Conservation (phyloP, 768 basidiomycete species). For the Chlorophyllum brunneum region DNA sequence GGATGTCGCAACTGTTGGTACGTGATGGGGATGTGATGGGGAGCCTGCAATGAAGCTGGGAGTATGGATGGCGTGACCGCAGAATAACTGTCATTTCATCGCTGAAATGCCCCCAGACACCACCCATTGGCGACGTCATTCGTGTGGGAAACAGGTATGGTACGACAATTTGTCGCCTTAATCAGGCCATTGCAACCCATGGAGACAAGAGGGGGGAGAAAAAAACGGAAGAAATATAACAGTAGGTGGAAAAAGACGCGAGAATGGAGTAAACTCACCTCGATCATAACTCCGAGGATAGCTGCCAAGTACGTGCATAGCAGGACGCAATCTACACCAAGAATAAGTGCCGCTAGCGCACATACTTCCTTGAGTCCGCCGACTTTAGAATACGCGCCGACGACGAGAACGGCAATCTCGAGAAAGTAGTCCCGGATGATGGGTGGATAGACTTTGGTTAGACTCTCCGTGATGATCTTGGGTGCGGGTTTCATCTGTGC, state of each 20-base stretch:
- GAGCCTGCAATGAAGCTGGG: no score
- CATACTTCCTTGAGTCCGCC: conserved; percentile 93
- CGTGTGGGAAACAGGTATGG: conserved; percentile 3
- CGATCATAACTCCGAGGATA: conserved; percentile 92
- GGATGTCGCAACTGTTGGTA: no score
- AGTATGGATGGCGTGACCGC: background rate
- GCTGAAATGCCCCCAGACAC: conserved; percentile 10
- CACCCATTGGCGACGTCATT: no score
- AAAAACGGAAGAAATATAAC: background rate
- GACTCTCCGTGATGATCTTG: conserved; percentile 80
- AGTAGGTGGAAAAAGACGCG: background rate
- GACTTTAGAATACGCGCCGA: conserved; percentile 85
- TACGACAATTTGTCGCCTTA: conserved; percentile 1
- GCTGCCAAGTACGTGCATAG: conserved; percentile 89
- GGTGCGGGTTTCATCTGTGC: conserved; percentile 65
- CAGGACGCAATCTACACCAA: conserved; percentile 83
- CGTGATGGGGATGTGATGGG: no score
- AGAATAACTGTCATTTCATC: no score
- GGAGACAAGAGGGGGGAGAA: background rate
- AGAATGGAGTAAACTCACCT: conserved; percentile 45
- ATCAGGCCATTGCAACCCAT: no score
- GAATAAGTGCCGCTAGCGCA: conserved; percentile 85
- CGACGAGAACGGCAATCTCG: conserved; percentile 83
- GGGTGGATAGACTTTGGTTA: conserved; percentile 71
- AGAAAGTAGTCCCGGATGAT: conserved; percentile 93